Base-by-base conservation (phyloP, 1,284 basidiomycete genomes). In the Pholiota adiposa region DNA sequence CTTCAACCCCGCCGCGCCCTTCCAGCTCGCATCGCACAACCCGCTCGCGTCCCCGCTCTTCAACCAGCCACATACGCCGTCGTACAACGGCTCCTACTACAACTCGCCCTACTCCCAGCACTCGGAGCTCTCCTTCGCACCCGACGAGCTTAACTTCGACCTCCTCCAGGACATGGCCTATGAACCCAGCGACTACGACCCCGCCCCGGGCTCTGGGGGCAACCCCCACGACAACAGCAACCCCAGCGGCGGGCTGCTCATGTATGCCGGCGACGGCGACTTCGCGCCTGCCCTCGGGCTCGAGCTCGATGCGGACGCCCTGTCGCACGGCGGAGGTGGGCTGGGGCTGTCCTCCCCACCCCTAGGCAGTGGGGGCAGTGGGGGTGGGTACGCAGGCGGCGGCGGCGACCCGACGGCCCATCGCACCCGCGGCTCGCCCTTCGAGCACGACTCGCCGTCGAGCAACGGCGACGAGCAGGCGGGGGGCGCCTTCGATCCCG, bases 161-260 rank as follows among this genome's bases (percentile, higher is more conserved):
- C 59, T 73, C 53, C 61, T 73, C 67, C 77, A 78, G 59, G 77
- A 79, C 58, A 76, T 79, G 48, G 57, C 66, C 25, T 90, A 91
- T 81, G 84, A 90, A 70, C 88, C 88, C 4, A 72, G 79, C 44
- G 84, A 88, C 55, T 91, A 83, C 78, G 89, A 92, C 76, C 69
- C 75, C 11, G 85, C 87, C 18, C 73, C 78, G 58, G 73, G 79
- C 1, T 67, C 74, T 40, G 41, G 48, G 41, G 51, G 27, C 34
- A 34, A 31, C 16, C 38, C 54, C 9, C 43, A 52, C 23, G 43
- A 54, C 41, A 25, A 34, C 9, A n/a, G 6, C 36, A n/a, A n/a
- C 36, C 49, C 73, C 23, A 73, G 77, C 11, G 56, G 74, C 21
- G 74, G 78, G 14, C 76, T 88, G 14, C 76, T 90, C 48, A 82